phyloP scores from a whole-genome alignment of 176 grass and related monocot species.

The Thalia dealbata region DNA sequence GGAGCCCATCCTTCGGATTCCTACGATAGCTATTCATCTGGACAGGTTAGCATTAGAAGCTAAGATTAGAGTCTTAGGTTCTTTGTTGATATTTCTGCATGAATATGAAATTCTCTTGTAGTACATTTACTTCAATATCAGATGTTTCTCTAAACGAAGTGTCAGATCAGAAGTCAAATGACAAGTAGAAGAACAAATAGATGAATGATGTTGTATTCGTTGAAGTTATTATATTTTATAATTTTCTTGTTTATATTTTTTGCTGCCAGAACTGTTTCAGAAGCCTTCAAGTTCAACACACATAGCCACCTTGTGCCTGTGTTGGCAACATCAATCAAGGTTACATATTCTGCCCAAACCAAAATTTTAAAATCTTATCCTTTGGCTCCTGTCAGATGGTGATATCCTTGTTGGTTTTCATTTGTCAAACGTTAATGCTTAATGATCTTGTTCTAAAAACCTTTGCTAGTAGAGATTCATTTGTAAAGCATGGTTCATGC shows the following conservation, averaged over 20 bases:
- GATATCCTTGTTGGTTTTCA: neutral
- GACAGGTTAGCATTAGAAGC: conserved; percentile 39
- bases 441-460: neutral
- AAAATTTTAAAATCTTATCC: neutral
- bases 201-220: neutral
- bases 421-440: neutral
- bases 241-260: conserved; percentile 8
- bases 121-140: neutral
- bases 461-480: too few relatives aligned
- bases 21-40: conserved; percentile 83
- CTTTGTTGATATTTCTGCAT: neutral
- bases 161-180: neutral
- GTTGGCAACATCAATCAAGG: conserved; percentile 85
- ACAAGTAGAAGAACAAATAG: neutral
- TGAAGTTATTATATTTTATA: neutral
- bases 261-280: conserved; percentile 43
- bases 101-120: neutral
- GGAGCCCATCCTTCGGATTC: conserved; percentile 79
- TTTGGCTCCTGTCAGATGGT: neutral
- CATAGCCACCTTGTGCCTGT: conserved; percentile 82
- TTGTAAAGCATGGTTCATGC: too few relatives aligned
- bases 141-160: neutral
- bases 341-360: conserved; percentile 27
- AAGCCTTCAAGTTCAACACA: conserved; percentile 86
- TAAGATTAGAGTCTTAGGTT: neutral